Evolutionary conservation across 176 grass and related monocot species (phyloP), one percentile per base, ranked within the genome.

Genomic region (Melocanna baccifera): DNA sequence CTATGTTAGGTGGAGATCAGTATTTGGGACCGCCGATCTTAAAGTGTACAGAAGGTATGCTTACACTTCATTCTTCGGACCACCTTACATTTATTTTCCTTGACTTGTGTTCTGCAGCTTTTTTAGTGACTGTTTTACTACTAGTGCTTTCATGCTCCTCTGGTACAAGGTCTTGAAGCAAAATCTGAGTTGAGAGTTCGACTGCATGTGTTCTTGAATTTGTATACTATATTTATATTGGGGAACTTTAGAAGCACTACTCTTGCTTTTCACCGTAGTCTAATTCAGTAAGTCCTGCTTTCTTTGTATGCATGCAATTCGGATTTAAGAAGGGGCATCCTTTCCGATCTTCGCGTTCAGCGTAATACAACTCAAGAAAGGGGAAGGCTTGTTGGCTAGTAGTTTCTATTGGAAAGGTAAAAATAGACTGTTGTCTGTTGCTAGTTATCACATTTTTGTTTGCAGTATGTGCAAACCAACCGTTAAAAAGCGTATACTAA

Each of bases 361-460:
- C 25, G 50, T 57, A 80, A 62, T 47, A 62, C 56, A 74, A 64
- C 19, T 83, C 22, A 52, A 84, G 70, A 32, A 63, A 64, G 9
- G 34, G 4, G 41, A 8, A 63, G 48, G 12, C 42, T 7, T 30
- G 14, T 62, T 23, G 12, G 13, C 9, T 39, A 12, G 58, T 7
- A 55, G 41, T 83, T 83, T 63, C 26, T 51, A 30, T 47, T 19
- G 13, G 18, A 20, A 71, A 71, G 25, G 42, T 50, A 4, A 68
- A 68, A 68, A 69, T 36, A 56, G 0, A 50, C 15, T 6, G 20
- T 34, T n/a, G n/a, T n/a, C n/a, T n/a, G n/a, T 36, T 36, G 34
- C 34, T 36, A 5, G 34, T 4, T 3, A 36, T 5, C 34, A 36
- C 34, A 36, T 36, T 36, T 36, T 0, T 36, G 34, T 36, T 36